Evolutionary conservation across 768 basidiomycete genomes (phyloP).

Genomic region (Naematelia encephala): DNA sequence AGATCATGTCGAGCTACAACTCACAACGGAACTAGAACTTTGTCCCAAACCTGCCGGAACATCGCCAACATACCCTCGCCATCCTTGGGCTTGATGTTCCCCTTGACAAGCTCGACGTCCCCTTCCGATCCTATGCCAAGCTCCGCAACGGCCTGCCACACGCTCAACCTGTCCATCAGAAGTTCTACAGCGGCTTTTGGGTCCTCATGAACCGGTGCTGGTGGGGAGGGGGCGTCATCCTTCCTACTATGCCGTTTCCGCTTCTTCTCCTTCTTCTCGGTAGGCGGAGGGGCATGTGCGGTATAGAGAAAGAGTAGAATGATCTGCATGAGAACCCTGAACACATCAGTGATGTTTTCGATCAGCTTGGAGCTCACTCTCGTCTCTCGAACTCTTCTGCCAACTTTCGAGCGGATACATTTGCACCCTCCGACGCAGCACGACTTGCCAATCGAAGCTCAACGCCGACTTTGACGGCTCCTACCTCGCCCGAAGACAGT

Average conservation of each 20-base stretch:
- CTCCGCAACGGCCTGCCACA: constrained; percentile 45
- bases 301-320: constrained; percentile 15
- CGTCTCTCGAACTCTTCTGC: constrained; percentile 41
- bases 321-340: constrained; percentile 38
- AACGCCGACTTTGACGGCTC: constrained; percentile 9
- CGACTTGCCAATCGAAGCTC: constrained; percentile 22
- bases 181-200: constrained; percentile 35
- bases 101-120: neutral
- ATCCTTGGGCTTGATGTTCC: constrained; percentile 19
- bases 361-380: constrained; percentile 36
- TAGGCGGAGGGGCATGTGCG: neutral
- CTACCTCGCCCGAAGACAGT: neutral
- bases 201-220: constrained; percentile 17
- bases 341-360: neutral
- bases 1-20: constrained; percentile 5
- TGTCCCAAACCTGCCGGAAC: constrained; percentile 34
- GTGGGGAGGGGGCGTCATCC: neutral
- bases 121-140: constrained; percentile 15
- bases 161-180: constrained; percentile 40
- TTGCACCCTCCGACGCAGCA: constrained; percentile 17
- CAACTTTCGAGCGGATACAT: constrained; percentile 16
- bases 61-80: constrained; percentile 16
- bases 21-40: constrained; percentile 30
- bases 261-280: constrained; percentile 27
- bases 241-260: constrained; percentile 10